These are phyloP conservation scores for Solanum etuberosum DNA, from an alignment of 257 asterid genomes.

Conservation along the genomic window DNA sequence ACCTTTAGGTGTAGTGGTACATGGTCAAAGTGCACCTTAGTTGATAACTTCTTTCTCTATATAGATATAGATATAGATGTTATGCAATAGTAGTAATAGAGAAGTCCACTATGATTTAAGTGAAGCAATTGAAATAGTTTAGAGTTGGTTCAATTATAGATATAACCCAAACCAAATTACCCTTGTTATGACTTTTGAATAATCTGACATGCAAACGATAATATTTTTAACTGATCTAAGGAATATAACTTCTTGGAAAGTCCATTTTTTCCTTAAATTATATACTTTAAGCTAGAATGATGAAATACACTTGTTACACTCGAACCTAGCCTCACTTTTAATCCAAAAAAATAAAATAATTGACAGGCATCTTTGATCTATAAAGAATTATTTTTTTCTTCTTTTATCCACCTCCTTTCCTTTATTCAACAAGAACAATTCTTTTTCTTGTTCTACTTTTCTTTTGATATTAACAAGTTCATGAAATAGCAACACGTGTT, in stretches of 20 bases:
- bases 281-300: not conserved
- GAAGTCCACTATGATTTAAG: not conserved
- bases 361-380: not conserved
- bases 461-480: not conserved
- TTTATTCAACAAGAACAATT: not conserved
- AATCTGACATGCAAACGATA: not conserved
- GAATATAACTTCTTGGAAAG: not conserved
- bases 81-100: not conserved
- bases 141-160: not conserved
- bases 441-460: not conserved
- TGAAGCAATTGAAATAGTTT: not conserved
- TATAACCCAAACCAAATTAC: not conserved
- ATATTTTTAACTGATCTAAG: not conserved
- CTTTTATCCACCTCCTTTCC: not conserved
- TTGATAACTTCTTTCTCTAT: not conserved
- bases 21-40: not conserved
- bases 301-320: not conserved
- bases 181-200: not conserved
- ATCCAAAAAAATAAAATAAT: not conserved
- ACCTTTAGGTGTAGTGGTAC: not conserved
- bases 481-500: conserved; percentile 17
- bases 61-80: not conserved
- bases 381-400: not conserved
- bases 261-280: not conserved
- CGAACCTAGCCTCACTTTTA: not conserved